Conservation (phyloP, 2,329 filamentous ascomycete species). For the Orbilia javanica region DNA sequence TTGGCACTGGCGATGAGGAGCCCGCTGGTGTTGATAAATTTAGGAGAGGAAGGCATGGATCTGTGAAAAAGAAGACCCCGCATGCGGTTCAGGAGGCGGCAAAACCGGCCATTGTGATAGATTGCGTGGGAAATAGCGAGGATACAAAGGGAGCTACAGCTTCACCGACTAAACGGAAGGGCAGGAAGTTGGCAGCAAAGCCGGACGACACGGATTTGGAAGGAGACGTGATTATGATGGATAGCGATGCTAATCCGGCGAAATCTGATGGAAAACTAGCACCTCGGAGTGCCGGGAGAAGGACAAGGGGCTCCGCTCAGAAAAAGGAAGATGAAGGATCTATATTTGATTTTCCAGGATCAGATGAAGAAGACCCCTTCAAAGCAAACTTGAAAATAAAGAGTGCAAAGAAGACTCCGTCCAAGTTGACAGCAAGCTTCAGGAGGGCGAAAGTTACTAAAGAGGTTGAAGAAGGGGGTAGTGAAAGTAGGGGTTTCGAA, state of each 20-base stretch:
- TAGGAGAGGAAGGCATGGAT: conserved; percentile 42
- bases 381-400: conserved; percentile 24
- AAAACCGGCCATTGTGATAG: conserved; percentile 30
- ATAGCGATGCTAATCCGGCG: conserved; percentile 49
- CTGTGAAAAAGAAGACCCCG: conserved; percentile 36
- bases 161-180: conserved; percentile 25
- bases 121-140: conserved; percentile 16
- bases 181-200: conserved; percentile 27
- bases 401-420: conserved; percentile 39
- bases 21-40: conserved; percentile 50
- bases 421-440: conserved; percentile 48
- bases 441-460: conserved; percentile 20
- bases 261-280: conserved; percentile 18
- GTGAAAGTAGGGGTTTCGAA: conserved; percentile 40
- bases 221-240: conserved; percentile 59
- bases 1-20: conserved; percentile 5
- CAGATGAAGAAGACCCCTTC: conserved; percentile 49
- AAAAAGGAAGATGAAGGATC: conserved; percentile 58
- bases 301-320: conserved; percentile 31
- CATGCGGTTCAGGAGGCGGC: conserved; percentile 4
- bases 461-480: conserved; percentile 35
- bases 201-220: conserved; percentile 50
- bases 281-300: conserved; percentile 41
- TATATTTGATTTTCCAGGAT: conserved; percentile 48
- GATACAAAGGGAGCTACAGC: conserved; percentile 7